Evolutionary conservation across 495 filamentous ascomycete species (phyloP).

Genomic region (Penicillium simplicissimum): DNA sequence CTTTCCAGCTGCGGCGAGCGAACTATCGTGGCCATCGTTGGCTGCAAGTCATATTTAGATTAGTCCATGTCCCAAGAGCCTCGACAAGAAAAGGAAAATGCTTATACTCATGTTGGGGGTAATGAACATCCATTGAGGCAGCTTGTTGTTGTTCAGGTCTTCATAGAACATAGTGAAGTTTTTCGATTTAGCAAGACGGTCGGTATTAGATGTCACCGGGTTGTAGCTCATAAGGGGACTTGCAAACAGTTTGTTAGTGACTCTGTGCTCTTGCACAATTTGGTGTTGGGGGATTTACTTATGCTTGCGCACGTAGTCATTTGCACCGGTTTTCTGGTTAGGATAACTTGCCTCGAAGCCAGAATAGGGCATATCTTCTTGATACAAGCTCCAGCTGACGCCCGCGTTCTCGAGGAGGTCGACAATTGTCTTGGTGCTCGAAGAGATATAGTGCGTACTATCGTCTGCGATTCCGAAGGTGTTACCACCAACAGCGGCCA

Average conservation of each 20-base stretch:
- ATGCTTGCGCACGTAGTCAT: conserved; percentile 16
- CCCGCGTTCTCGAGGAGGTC: conserved; percentile 13
- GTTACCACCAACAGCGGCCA: conserved; percentile 11
- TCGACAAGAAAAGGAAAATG: not conserved
- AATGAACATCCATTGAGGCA: conserved; percentile 17
- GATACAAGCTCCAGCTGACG: conserved; percentile 16
- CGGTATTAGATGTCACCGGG: conserved; percentile 9
- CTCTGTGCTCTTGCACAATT: not conserved
- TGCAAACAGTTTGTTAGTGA: not conserved
- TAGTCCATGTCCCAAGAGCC: not conserved
- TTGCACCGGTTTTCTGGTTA: conserved; percentile 13
- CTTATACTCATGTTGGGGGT: conserved; percentile 10
- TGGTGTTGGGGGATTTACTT: conserved; percentile 7
- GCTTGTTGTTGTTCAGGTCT: conserved; percentile 15
- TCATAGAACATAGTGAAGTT: conserved; percentile 17
- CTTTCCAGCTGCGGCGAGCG: conserved; percentile 7
- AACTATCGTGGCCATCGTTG: conserved; percentile 16
- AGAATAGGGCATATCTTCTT: conserved; percentile 15
- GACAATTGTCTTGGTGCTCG: conserved; percentile 11
- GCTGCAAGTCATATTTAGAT: conserved; percentile 1
- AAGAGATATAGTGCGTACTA: conserved; percentile 8
- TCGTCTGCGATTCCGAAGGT: conserved; percentile 10
- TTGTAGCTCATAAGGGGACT: conserved; percentile 15
- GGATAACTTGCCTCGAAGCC: conserved; percentile 13
- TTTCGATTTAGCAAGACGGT: conserved; percentile 12